Percentiles rank a stretch among this genome's conserved stretches.
Conservation (phyloP, 108 stramenopile species). For the Pseudonitzschia delicatissima region DNA sequence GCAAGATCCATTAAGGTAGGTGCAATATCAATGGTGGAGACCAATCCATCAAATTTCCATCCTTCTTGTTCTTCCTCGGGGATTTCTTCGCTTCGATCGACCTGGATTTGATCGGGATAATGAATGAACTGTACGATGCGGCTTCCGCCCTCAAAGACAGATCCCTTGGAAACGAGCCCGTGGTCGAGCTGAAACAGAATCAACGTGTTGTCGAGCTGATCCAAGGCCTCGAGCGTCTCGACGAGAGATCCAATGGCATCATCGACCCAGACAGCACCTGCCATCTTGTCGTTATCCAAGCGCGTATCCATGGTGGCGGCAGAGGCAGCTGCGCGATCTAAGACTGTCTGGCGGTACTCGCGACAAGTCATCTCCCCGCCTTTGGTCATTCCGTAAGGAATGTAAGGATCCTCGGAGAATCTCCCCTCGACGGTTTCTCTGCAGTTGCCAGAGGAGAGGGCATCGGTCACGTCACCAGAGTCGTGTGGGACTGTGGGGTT, state of each 20-base stretch:
- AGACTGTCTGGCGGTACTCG: constrained; percentile 18
- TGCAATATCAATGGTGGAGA: constrained; percentile 33
- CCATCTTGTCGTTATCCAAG: constrained; percentile 1
- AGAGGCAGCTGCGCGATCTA: constrained; percentile 8
- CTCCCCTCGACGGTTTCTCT: constrained; percentile 15
- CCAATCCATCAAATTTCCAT: background rate
- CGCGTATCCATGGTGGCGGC: background rate
- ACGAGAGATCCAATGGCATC: constrained; percentile 40
- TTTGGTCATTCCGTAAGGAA: constrained; percentile 20
- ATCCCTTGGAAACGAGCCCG: constrained; percentile 28
- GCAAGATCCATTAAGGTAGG: constrained; percentile 33
- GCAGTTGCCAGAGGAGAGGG: constrained; percentile 24
- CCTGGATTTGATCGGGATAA: constrained; percentile 22
- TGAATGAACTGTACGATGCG: constrained; percentile 34
- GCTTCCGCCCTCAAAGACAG: constrained; percentile 36
- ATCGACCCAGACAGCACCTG: constrained; percentile 44
- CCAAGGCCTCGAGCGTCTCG: constrained; percentile 20
- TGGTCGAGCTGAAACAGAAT: constrained; percentile 45
- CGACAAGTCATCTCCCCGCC: background rate
- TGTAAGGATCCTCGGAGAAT: background rate
- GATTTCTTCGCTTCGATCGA: background rate
- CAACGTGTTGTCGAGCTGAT: constrained; percentile 31
- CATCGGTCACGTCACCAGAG: constrained; percentile 19
- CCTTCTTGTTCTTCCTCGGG: constrained; percentile 7
- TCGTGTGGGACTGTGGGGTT: constrained; percentile 47